phyloP scores from a whole-genome alignment of 495 filamentous ascomycete species.

The Penicillium samsonianum region DNA sequence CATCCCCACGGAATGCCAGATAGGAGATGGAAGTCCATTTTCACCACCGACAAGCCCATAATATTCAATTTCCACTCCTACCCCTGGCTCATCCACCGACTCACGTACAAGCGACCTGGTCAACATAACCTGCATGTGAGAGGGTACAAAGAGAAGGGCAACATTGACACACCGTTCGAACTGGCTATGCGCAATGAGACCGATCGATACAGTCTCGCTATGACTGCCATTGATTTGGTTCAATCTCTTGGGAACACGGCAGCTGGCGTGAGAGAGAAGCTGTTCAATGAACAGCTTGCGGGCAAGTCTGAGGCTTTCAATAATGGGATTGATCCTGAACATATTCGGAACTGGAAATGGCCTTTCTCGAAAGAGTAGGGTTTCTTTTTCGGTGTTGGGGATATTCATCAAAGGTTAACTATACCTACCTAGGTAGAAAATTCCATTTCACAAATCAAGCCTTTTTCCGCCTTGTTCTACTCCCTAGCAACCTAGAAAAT shows the following conservation, averaged over 20 bases:
- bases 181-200: conserved; percentile 70
- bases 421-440: too few species aligned
- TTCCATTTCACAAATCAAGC: too few species aligned
- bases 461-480: too few species aligned
- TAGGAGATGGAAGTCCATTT: conserved; percentile 60
- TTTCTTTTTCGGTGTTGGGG: neutral
- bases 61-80: conserved; percentile 82
- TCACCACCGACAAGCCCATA: conserved; percentile 66
- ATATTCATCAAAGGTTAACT: too few species aligned
- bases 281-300: conserved; percentile 58
- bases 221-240: conserved; percentile 70
- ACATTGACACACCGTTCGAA: conserved; percentile 75
- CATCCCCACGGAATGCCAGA: conserved; percentile 70
- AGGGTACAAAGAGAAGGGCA: conserved; percentile 75
- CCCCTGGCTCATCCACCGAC: conserved; percentile 71
- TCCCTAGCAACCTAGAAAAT: too few species aligned
- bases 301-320: conserved; percentile 62
- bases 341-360: conserved; percentile 67
- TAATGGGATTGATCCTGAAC: conserved; percentile 64
- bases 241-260: conserved; percentile 58
- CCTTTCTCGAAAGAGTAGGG: conserved; percentile 35
- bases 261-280: conserved; percentile 56
- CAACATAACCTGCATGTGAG: conserved; percentile 65
- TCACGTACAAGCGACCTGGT: conserved; percentile 69
- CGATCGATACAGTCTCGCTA: conserved; percentile 69